Conservation (phyloP, 768 basidiomycete genomes). For the Lentinula sp. region DNA sequence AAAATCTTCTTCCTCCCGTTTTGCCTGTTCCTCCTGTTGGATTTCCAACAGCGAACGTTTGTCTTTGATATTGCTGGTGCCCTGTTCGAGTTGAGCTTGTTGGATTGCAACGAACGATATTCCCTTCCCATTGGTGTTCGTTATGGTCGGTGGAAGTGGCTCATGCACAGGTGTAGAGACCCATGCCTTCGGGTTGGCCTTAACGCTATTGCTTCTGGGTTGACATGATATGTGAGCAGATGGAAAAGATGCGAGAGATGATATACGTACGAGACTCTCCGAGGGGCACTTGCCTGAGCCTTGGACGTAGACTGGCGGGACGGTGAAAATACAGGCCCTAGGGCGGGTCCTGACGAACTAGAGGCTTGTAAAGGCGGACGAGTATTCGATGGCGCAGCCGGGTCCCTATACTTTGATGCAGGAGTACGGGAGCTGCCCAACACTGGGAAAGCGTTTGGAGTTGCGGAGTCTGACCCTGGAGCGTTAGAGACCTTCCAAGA, state of each 20-base stretch:
- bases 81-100: slow-evolving; percentile 60
- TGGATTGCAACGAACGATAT: slow-evolving; percentile 85
- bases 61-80: slow-evolving; percentile 32
- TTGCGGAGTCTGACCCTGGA: slow-evolving; percentile 9
- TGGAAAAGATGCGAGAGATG: background rate
- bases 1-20: slow-evolving; percentile 71
- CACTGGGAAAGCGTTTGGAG: background rate
- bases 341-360: slow-evolving; percentile 11
- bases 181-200: slow-evolving; percentile 54
- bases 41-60: slow-evolving; percentile 73
- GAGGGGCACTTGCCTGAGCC: slow-evolving; percentile 22
- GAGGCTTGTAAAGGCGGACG: background rate
- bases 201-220: slow-evolving; percentile 19
- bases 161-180: slow-evolving; percentile 47
- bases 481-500: slow-evolving; percentile 12
- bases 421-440: background rate
- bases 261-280: slow-evolving; percentile 45
- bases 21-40: slow-evolving; percentile 73
- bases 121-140: slow-evolving; percentile 19
- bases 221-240: background rate
- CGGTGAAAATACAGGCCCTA: slow-evolving; percentile 66
- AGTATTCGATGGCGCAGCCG: background rate
- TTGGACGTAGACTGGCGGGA: slow-evolving; percentile 34
- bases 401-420: background rate
- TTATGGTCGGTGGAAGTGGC: slow-evolving; percentile 22